Base-by-base conservation (phyloP, 2,329 filamentous ascomycete genomes). In the Fusarium sp. region DNA sequence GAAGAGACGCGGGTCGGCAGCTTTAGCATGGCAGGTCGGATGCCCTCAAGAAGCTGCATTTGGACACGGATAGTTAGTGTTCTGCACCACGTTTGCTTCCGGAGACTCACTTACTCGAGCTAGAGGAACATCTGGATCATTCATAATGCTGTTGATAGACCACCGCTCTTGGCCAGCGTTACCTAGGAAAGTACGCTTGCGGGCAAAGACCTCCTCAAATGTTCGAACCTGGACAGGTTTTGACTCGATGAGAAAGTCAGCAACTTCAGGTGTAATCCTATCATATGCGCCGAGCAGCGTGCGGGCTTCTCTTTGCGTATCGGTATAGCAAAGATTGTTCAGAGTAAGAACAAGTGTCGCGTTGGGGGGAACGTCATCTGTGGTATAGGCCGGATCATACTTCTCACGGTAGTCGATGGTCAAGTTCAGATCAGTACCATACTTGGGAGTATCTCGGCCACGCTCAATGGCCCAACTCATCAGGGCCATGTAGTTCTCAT, bases 1-100 rank as follows among this genome's bases (percentile, higher is more conserved):
- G 60, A 59, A 19, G 65, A 68, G 46, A 42, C 35, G 15, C 65
- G 52, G n/a, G 65, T 59, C 1, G 65, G 65, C 12, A 68, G 35
- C 3, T 68, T 50, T 3, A 43, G 33, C 33, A 68, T 23, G 23
- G 65, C 65, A 16, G 65, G 65, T 19, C 25, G 52, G 30, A 68
- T 53, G 0, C 38, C 65, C 6, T 68, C 46, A 15, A 68, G 47
- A 9, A 68, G 46, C 65, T 68, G 5, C 11, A 19, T 37, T 49
- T 37, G 33, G 32, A 15, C 10, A 32, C 30, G 18, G 6, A 37
- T 28, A 13, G 9, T 56, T 21, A 56, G 37, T 12, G 5, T 30
- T 5, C 2, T 23, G 21, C 16, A 23, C 12, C 6, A 21, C 6
- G 6, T 25, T 53, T 16, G 5, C 12, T 37, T 32, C 16, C 32